These are phyloP conservation scores for Acorus gramineus DNA, from an alignment of 106 monocot species.

Conservation along the genomic window DNA sequence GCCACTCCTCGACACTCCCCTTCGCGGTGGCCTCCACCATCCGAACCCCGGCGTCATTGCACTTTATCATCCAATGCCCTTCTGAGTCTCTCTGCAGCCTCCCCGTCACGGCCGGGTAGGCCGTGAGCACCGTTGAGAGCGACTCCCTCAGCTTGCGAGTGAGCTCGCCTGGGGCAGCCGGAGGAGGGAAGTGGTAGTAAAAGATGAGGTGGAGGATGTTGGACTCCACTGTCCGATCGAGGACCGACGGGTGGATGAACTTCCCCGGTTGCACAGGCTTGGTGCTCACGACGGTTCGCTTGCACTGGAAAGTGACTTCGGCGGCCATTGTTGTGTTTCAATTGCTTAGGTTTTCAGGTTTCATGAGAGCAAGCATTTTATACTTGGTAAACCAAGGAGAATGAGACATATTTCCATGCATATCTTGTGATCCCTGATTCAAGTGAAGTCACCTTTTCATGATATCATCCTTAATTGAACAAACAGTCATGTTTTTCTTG, in stretches of 20 bases:
- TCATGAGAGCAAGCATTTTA: too few species aligned
- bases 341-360: too few species aligned
- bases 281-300: not conserved
- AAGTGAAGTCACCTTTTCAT: too few species aligned
- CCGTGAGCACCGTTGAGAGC: not conserved
- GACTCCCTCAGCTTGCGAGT: not conserved
- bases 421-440: too few species aligned
- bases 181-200: not conserved
- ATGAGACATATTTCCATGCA: too few species aligned
- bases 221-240: not conserved
- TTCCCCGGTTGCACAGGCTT: not conserved
- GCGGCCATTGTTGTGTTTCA: not conserved
- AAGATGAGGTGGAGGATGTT: not conserved
- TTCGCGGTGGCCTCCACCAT: not conserved
- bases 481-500: too few species aligned
- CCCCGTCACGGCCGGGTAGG: not conserved
- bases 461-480: too few species aligned
- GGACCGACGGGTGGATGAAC: not conserved
- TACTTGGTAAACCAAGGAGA: too few species aligned
- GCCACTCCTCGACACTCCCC: constrained; percentile 1
- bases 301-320: not conserved
- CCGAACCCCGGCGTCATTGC: not conserved
- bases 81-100: not conserved
- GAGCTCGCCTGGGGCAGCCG: not conserved
- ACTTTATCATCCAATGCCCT: not conserved